Conservation (phyloP, 2,329 filamentous ascomycete genomes). For the Magnaporthales sp. region DNA sequence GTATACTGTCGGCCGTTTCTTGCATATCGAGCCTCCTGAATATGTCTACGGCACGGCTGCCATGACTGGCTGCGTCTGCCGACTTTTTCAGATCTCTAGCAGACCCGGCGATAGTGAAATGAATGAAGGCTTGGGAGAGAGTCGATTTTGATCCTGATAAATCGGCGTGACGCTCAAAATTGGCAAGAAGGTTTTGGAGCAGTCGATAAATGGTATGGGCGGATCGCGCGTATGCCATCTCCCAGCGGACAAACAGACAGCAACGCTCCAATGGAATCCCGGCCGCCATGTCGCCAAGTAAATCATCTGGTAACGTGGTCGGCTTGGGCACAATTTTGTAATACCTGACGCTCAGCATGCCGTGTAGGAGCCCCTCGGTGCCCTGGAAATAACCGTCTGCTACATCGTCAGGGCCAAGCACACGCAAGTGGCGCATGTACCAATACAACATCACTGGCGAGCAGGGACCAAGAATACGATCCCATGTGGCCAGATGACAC, state of each 20-base stretch:
- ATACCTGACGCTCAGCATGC: background rate
- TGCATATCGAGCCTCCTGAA: background rate
- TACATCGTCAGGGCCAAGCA: background rate
- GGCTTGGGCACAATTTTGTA: background rate
- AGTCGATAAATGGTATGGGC: background rate
- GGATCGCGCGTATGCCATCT: background rate
- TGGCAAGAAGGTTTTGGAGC: background rate
- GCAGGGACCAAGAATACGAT: background rate
- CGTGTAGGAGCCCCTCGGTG: background rate
- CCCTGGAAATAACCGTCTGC: background rate
- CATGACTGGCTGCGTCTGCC: background rate
- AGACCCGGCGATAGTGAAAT: background rate
- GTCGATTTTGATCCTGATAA: no score
- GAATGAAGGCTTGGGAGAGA: background rate
- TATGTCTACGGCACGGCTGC: background rate
- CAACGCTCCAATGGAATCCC: background rate
- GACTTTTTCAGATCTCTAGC: background rate
- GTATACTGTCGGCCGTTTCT: background rate
- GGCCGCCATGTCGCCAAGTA: background rate
- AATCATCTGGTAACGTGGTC: background rate
- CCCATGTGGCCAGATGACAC: constrained; percentile 1
- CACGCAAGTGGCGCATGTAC: background rate
- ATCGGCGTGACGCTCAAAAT: background rate
- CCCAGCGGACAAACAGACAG: background rate
- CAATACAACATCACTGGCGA: background rate